Evolutionary conservation across 768 basidiomycete genomes (phyloP), one percentile per base, ranked within the genome.

Genomic region (Pisolithus microcarpus): DNA sequence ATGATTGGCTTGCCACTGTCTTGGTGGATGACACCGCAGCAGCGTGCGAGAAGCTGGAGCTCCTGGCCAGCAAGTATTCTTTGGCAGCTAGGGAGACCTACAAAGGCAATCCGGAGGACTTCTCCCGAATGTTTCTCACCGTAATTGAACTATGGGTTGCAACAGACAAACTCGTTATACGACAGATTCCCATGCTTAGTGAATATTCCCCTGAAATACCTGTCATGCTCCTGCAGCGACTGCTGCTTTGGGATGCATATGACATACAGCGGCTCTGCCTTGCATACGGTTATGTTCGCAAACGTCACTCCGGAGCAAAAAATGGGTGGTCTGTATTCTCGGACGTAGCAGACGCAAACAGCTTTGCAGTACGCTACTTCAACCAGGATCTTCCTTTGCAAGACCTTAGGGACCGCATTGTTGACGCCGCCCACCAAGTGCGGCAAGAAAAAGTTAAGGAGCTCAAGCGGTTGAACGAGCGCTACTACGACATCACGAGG

Each of bases 121-220:
- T 64, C 4, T 78, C 76, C 0, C 48, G 72, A 2, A 74, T 80
- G 69, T 53, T 79, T 38, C 58, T 80, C 43, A 65, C 63, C 1
- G 50, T 45, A 9, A 21, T 65, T 8, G 72, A 77, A 30, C 64
- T 72, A 26, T 72, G 71, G 72, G 50, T 69, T 11, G 72, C 65
- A 0, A 51, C 73, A 5, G 72, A 72, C 49, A 63, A 53, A 8
- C 28, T 65, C 7, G 53, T 52, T 0, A 43, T 61, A 24, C 36
- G 23, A 9, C 48, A 54, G 16, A 62, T 54, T 16, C 62, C 70
- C 3, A 50, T 72, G 6, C 50, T 72, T 2, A 47, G 36, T 0
- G 55, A 69, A 1, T 72, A 66, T 38, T 62, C 65, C 7, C 72
- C 72, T 0, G 71, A 70, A 52, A 49, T 72, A 5, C 60, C 70